These are phyloP conservation scores for Allantophomopsis cytisporea DNA, from an alignment of 2,329 filamentous ascomycete genomes.

Conservation along the genomic window DNA sequence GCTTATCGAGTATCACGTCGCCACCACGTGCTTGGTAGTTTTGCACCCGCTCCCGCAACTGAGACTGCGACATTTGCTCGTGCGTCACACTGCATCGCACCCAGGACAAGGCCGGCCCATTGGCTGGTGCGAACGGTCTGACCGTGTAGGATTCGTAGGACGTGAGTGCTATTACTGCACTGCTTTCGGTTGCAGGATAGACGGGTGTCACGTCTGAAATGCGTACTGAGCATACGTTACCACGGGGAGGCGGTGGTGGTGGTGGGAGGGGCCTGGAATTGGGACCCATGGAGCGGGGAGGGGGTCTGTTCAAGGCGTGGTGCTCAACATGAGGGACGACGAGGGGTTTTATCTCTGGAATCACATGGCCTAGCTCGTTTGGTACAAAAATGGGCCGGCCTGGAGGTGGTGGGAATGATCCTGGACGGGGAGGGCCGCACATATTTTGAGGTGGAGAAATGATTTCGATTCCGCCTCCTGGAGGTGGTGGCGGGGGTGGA, in stretches of 20 bases:
- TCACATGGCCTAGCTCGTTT: no score
- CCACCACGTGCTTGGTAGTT: conserved; percentile 3
- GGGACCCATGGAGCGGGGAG: not conserved
- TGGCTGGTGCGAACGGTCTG: not conserved
- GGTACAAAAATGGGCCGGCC: not conserved
- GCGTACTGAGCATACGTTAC: not conserved
- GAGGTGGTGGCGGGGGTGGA: not conserved
- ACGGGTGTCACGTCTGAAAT: not conserved
- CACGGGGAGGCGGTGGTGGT: no score
- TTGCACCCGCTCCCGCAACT: conserved; percentile 4
- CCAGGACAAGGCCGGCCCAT: conserved; percentile 3
- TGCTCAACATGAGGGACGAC: no score
- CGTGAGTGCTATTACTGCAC: not conserved
- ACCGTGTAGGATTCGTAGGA: not conserved
- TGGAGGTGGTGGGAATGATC: not conserved
- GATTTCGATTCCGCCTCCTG: no score
- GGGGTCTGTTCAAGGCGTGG: not conserved
- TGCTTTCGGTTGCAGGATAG: not conserved
- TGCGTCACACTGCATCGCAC: conserved; percentile 4
- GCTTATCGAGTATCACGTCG: conserved; percentile 6
- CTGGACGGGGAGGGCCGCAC: no score
- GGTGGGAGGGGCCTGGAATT: not conserved
- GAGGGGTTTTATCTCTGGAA: no score
- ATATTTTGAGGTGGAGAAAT: no score
- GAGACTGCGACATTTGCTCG: conserved; percentile 2